Base-by-base conservation (phyloP, 2,329 filamentous ascomycete species). In the Hypoxylon sp. region DNA sequence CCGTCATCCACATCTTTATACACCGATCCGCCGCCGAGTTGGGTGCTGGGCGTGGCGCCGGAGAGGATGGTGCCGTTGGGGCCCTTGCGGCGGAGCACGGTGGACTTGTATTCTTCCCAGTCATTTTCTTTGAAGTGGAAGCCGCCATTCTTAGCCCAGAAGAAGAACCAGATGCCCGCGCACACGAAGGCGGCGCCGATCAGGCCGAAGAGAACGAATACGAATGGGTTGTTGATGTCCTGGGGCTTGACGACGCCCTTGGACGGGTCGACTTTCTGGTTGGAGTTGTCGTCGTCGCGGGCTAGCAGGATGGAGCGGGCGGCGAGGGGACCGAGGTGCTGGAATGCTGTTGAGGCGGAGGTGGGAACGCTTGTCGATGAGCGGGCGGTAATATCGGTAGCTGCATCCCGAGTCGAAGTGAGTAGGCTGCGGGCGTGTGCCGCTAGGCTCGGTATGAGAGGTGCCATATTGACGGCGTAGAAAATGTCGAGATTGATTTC, bases 91-190 rank as follows among this genome's bases (percentile, higher is more conserved):
- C 96, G 88, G 47, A 99, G 81, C 1, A 99, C 96, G 0, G 95
- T 97, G 1, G 91, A 91, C 78, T 98, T 98, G 87, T 99, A 99
- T 75, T 99, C 96, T 5, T 98, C 95, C 95, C 96, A 99, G 80
- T 99, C 96, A 34, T 88, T 85, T 68, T 96, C 83, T 48, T 87
- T 86, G 85, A 94, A 98, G 69, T 91, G 83, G 82, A 98, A 97
- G 12, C 96, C 96, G 67, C 96, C 96, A 73, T 98, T 97, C 81
- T 92, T 95, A 61, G 95, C 95, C 91, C 93, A 96, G 85, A 97
- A 97, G 86, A 99, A 98, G 86, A 99, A 97, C 94, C 96, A 99
- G 75, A 98, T 93, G 23, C 85, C 87, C 0, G 84, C 87, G 2
- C 92, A 63, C 23, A 96, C 91, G 76, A 98, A 91, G 30, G 82